phyloP scores from a whole-genome alignment of 768 basidiomycete genomes.

The Suillus decipiens region DNA sequence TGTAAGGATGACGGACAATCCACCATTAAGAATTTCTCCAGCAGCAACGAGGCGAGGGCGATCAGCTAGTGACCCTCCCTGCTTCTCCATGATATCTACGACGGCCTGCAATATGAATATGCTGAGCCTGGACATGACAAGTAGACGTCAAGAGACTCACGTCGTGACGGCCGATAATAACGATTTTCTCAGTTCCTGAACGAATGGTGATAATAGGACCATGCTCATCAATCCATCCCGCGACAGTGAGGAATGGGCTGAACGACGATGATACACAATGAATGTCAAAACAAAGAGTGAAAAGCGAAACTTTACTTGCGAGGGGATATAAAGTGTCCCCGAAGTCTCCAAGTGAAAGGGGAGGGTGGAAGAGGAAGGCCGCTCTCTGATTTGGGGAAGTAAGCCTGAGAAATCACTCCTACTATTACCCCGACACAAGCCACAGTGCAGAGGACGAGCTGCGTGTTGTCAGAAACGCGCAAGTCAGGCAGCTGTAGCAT shows the following conservation, averaged over 20 bases:
- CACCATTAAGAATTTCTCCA: not conserved
- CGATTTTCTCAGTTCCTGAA: not conserved
- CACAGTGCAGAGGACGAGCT: not conserved
- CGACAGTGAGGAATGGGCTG: conserved; percentile 2
- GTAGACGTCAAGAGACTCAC: not conserved
- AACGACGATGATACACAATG: not conserved
- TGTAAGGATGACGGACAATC: not conserved
- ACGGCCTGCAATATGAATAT: not conserved
- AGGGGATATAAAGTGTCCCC: not conserved
- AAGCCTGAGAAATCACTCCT: not conserved
- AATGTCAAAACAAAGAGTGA: not conserved
- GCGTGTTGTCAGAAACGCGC: not conserved
- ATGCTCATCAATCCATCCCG: not conserved
- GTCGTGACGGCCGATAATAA: not conserved
- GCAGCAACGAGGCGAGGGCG: not conserved
- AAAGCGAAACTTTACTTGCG: not conserved
- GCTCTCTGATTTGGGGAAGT: not conserved
- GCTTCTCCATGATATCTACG: not conserved
- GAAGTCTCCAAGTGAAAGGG: not conserved
- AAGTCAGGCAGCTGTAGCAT: not conserved
- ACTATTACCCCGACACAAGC: not conserved
- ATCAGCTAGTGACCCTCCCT: not conserved
- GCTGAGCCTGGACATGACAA: not conserved
- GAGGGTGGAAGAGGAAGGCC: not conserved
- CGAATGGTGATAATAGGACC: not conserved